A percentile compares a stretch with the other conserved stretches of the same genome.
Conservation (phyloP, 164 flowering plant species). For the Annona cherimola region DNA sequence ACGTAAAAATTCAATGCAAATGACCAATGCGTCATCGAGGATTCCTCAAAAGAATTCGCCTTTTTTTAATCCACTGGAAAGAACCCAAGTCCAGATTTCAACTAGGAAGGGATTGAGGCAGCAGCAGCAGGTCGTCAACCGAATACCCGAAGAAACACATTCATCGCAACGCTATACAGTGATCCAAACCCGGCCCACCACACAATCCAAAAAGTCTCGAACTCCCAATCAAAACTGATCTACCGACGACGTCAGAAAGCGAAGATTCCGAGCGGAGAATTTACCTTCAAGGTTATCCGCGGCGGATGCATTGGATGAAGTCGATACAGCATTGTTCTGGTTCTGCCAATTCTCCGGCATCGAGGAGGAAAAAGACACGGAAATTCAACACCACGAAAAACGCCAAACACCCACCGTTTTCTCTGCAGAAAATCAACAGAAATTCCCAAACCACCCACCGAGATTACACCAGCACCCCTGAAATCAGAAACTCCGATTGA, state of each 20-base stretch:
- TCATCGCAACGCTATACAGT: no score
- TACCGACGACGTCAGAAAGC: not conserved
- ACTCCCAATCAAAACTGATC: not conserved
- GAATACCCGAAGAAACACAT: not conserved
- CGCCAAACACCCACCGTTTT: not conserved
- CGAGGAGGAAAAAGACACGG: slow-evolving; percentile 13
- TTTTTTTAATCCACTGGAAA: no score
- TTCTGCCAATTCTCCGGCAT: slow-evolving; percentile 51
- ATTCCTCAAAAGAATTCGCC: not conserved
- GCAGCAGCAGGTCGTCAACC: not conserved
- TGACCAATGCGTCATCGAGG: not conserved
- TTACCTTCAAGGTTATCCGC: slow-evolving; percentile 43
- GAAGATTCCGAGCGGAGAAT: not conserved
- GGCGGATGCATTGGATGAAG: slow-evolving; percentile 29
- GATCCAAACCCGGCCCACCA: not conserved
- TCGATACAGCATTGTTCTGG: slow-evolving; percentile 33
- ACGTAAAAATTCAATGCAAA: not conserved
- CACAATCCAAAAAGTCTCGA: not conserved
- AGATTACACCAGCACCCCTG: not conserved
- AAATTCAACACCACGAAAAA: not conserved
- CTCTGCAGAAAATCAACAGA: not conserved
- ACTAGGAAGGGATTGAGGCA: not conserved
- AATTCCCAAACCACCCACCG: not conserved
- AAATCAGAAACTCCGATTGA: not conserved
- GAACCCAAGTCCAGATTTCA: not conserved